Percentiles rank a stretch among this genome's conserved stretches.
Evolutionary conservation across 352 stramenopile species (phyloP).

Genomic region (Elongisporangium prolatum): DNA sequence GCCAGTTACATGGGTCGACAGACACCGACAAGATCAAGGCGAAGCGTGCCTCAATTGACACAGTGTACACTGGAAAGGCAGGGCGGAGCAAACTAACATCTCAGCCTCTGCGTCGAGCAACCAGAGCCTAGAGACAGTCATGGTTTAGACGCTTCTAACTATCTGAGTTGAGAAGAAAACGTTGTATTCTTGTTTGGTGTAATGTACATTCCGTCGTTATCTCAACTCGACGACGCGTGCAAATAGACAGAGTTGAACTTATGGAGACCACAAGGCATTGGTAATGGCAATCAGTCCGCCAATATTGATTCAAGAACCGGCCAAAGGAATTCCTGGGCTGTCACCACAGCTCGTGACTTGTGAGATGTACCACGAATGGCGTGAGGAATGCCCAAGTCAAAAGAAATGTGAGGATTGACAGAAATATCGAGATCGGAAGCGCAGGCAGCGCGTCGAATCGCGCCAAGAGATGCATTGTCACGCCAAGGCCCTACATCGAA

Average conservation of each 20-base stretch:
- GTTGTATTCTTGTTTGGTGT: too few species aligned
- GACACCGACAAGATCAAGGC: not conserved
- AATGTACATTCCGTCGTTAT: too few species aligned
- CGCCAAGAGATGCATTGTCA: conserved; percentile 92
- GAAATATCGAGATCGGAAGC: conserved; percentile 95
- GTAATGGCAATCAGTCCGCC: too few species aligned
- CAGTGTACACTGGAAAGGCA: not conserved
- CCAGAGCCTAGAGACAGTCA: not conserved
- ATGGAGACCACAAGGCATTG: too few species aligned
- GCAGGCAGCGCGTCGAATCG: conserved; percentile 92
- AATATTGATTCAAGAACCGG: too few species aligned
- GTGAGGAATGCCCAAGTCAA: conserved; percentile 24
- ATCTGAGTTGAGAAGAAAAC: too few species aligned
- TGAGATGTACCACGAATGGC: conserved; percentile 32
- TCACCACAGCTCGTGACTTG: conserved; percentile 7
- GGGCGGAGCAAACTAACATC: not conserved
- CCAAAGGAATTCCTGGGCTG: conserved; percentile 9
- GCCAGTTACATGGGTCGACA: conserved; percentile 8
- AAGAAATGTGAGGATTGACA: conserved; percentile 51
- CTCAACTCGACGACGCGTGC: not conserved
- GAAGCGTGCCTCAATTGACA: not conserved
- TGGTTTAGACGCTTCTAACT: too few species aligned
- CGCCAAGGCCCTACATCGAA: conserved; percentile 58
- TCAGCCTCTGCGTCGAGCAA: not conserved
- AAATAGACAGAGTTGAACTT: not conserved